Conservation (phyloP, 805 yeast genomes). For the Ogataea parapolymorpha region DNA sequence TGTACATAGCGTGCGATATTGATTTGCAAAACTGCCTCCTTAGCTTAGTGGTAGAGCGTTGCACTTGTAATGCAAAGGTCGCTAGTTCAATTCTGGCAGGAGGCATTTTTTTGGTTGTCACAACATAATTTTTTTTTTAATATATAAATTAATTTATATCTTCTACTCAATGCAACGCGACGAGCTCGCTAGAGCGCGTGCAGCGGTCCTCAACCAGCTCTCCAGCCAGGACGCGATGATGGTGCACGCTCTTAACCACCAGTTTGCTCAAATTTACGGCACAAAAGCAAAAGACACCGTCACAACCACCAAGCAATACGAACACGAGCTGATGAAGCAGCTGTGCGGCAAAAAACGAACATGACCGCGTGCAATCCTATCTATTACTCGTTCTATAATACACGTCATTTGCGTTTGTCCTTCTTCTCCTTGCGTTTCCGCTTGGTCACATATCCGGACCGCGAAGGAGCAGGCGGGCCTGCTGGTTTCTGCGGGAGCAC, state of each 20-base stretch:
- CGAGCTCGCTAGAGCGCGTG: conserved; percentile 9
- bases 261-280: conserved; percentile 16
- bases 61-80: conserved; percentile 99
- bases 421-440: conserved; percentile 3
- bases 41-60: conserved; percentile 99
- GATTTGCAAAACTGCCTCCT: conserved; percentile 55
- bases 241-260: conserved; percentile 15
- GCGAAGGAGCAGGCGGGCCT: conserved; percentile 6
- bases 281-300: background rate
- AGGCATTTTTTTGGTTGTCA: conserved; percentile 41
- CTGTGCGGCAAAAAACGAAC: conserved; percentile 13
- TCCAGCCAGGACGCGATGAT: conserved; percentile 19
- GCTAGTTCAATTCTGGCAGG: conserved; percentile 91
- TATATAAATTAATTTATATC: background rate
- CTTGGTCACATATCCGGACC: conserved; percentile 7
- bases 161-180: background rate
- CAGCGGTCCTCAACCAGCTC: conserved; percentile 13
- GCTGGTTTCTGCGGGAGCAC: conserved; percentile 17
- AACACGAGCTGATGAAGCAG: conserved; percentile 14
- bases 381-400: conserved; percentile 1
- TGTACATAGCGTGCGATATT: background rate
- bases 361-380: background rate
- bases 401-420: conserved; percentile 2
- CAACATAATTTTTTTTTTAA: conserved; percentile 7
- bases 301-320: conserved; percentile 15